phyloP scores from a whole-genome alignment of 352 stramenopile species.

The Pelagophyceae sp. region DNA sequence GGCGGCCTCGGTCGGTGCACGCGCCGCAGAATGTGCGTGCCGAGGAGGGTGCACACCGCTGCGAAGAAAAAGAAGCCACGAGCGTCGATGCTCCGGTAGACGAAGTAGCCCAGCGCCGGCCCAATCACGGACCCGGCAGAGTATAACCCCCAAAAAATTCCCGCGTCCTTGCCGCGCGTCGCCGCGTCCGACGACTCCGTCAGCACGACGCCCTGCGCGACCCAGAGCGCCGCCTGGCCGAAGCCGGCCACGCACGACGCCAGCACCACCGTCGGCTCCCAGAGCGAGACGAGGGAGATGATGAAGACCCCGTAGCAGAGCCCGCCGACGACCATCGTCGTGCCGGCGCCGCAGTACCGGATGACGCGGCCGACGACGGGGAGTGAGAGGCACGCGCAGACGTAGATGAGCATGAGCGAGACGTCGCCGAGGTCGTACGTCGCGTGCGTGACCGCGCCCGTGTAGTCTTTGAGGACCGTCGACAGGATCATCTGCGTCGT shows the following conservation, averaged over 20 bases:
- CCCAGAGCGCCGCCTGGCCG: not conserved
- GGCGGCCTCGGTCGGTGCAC: too few species aligned
- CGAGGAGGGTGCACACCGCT: not conserved
- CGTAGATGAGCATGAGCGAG: slow-evolving; percentile 2
- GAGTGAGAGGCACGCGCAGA: not conserved
- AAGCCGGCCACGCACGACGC: not conserved
- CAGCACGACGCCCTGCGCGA: not conserved
- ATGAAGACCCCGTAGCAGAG: not conserved
- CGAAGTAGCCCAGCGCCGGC: not conserved
- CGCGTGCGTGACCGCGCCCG: not conserved
- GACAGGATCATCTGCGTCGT: not conserved
- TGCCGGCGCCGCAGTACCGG: not conserved
- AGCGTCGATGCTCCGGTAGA: not conserved
- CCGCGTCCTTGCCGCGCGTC: not conserved
- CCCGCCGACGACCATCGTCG: not conserved
- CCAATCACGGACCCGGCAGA: not conserved
- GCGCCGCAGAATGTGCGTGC: not conserved
- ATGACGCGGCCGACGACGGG: not conserved
- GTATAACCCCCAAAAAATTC: not conserved
- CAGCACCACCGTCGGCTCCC: not conserved
- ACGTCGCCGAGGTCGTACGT: not conserved
- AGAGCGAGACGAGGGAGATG: not conserved
- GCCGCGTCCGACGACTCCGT: not conserved
- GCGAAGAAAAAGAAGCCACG: slow-evolving; percentile 2
- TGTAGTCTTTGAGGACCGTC: not conserved